Base-by-base conservation (phyloP, 805 yeast genomes). In the Sugiyamaella mastotermitis region DNA sequence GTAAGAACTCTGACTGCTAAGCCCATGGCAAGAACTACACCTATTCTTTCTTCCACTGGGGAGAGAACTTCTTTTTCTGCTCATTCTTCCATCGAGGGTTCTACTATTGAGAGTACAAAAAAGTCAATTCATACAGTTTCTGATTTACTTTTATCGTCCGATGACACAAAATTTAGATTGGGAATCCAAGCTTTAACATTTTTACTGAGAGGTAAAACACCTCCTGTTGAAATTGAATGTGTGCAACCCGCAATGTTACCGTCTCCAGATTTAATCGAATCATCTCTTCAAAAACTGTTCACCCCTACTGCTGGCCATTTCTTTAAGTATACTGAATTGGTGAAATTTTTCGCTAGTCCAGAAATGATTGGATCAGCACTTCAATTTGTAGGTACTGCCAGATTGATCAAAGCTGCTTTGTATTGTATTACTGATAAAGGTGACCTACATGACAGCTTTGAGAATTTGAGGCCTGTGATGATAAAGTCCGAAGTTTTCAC, bases 181-280 rank as follows among this genome's bases (percentile, higher is more conserved):
- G 56, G 56, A 2, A 26, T 50, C 4, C 22, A 37, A 22, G 43
- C 44, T 14, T 33, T 51, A 13, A 24, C 44, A 3, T 50, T 35
- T 26, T 24, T 46, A 3, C 32, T 52, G 10, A 24, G 35, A 10
- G 49, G 48, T n/a, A 21, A 39, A 28, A 31, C 30, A 9, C 43
- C 46, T 2, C 50, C 56, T 5, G 24, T 20, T 2, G 45, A 43
- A 28, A 28, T 42, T 9, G 14, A 13, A 3, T 43, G 44, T n/a
- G 30, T 39, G 1, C 41, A 42, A 11, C 46, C 54, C 2, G 42
- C 45, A 3, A 25, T 39, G 3, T 23, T 51, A 15, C 56, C 56
- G 5, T 38, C 47, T 2, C 47, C 50, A 6, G 49, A 38, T 17
- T 26, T 45, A 13, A 35, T 51, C 15, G 44, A 46, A 25, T 31